Conservation (phyloP, 2,329 filamentous ascomycete genomes). For the Proliferodiscus dingleyae region DNA sequence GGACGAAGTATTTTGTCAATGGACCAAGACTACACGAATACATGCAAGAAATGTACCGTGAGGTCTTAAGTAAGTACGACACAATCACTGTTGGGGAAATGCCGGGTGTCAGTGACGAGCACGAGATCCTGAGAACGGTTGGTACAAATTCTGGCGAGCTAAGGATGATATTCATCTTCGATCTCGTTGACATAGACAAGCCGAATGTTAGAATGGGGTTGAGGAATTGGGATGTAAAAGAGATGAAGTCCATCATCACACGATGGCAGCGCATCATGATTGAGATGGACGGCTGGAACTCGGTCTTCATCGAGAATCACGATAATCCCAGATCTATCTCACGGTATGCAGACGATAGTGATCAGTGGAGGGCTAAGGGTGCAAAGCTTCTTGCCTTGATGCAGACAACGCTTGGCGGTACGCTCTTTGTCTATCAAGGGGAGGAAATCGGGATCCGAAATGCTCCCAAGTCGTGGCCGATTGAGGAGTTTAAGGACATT, state of each 20-base stretch:
- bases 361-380: conserved; percentile 37
- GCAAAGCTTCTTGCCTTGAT: conserved; percentile 52
- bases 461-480: conserved; percentile 51
- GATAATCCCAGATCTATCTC: conserved; percentile 49
- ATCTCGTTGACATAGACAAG: no score
- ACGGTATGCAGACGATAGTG: conserved; percentile 39
- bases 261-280: conserved; percentile 49
- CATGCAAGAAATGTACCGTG: conserved; percentile 41
- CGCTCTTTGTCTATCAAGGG: conserved; percentile 55
- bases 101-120: conserved; percentile 39
- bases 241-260: conserved; percentile 42
- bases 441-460: conserved; percentile 58
- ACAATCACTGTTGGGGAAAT: conserved; percentile 50
- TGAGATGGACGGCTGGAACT: conserved; percentile 50
- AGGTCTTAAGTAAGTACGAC: conserved; percentile 43
- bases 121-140: conserved; percentile 50
- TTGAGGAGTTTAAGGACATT: conserved; percentile 66
- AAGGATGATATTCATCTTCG: conserved; percentile 71
- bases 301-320: conserved; percentile 54
- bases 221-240: conserved; percentile 31
- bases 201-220: no score
- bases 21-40: conserved; percentile 55
- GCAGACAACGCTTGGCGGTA: conserved; percentile 46
- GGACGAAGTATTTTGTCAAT: conserved; percentile 47
- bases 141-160: conserved; percentile 53